Base-by-base conservation (phyloP, 108 stramenopile species). In the Stephanodiscus triporus region DNA sequence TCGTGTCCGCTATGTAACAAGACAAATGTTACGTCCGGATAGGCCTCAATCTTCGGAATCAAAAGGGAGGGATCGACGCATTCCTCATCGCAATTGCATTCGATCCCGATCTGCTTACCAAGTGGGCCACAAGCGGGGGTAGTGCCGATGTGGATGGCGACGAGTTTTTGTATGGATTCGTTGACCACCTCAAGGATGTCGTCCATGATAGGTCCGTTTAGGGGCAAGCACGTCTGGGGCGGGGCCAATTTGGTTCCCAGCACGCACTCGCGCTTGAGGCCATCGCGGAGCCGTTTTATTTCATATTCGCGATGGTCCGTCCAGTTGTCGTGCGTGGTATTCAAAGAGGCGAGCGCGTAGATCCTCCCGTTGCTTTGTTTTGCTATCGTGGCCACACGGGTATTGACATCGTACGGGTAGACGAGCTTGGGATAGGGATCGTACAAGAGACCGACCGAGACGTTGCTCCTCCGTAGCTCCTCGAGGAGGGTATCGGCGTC, bases 51-150 rank as follows among this genome's bases (percentile, higher is more conserved):
- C 43, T 70, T 20, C 5, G 42, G 43, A 19, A 53, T 37, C 37
- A 79, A 58, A 42, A 45, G 45, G 38, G 34, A 22, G 0, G 78
- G 78, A 32, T 79, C 43, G 32, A 66, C 59, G 51, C 73, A 73
- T 32, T 73, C 71, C 19, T 20, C 24, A 2, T 9, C 54, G 64
- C 75, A 76, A 47, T 38, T 19, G 17, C 45, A 26, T 13, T 34
- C 26, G 14, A 80, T 30, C 13, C 62, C 62, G 0, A 30, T 51
- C 26, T 51, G 42, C 27, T 71, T 30, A n/a, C 78, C 78, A 16
- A 80, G 24, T 3, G 78, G 78, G 0, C 78, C 78, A 56, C 78
- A 80, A 32, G 73, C 63, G 5, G 78, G 78, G n/a, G 78, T 80
- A 2, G 78, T 80, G 16, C 78, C 78, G 56, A 73, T 71, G 45